These are phyloP conservation scores for Haplosporangium sp. DNA, from an alignment of 371 early-diverging fungal species.

Conservation along the genomic window DNA sequence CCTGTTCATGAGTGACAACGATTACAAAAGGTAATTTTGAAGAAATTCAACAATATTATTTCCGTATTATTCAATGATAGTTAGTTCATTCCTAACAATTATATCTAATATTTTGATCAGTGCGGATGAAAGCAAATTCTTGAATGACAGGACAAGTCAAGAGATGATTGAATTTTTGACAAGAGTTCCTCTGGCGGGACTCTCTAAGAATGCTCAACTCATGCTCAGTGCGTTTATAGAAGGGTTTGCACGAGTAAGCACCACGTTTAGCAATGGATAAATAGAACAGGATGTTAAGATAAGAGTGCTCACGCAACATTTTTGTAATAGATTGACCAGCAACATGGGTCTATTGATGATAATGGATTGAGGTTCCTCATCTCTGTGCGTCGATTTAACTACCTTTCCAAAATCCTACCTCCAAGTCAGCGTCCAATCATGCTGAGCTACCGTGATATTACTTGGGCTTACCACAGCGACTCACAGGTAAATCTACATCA, in stretches of 20 bases:
- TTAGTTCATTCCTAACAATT: constrained; percentile 23
- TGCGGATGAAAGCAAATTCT: constrained; percentile 58
- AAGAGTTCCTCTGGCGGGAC: constrained; percentile 35
- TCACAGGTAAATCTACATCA: constrained; percentile 72
- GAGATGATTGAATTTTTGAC: constrained; percentile 55
- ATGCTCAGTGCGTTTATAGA: constrained; percentile 45
- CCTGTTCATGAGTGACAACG: constrained; percentile 27
- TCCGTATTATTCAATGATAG: neutral
- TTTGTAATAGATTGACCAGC: constrained; percentile 68
- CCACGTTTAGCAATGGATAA: neutral
- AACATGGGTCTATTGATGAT: constrained; percentile 83
- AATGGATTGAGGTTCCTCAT: constrained; percentile 90
- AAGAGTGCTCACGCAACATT: neutral
- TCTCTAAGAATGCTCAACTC: constrained; percentile 41
- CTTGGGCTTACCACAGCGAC: constrained; percentile 92
- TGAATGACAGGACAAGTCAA: constrained; percentile 51
- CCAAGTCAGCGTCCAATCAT: constrained; percentile 54
- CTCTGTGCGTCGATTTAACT: constrained; percentile 76
- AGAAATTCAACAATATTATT: neutral
- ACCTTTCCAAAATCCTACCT: constrained; percentile 59
- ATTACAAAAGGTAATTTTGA: constrained; percentile 30
- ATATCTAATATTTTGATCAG: constrained; percentile 37
- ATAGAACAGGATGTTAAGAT: neutral
- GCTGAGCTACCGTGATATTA: constrained; percentile 78
- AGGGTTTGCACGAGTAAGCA: constrained; percentile 29